These are phyloP conservation scores for Hyphopichia fennica DNA, from an alignment of 1,139 yeast genomes.

Conservation along the genomic window DNA sequence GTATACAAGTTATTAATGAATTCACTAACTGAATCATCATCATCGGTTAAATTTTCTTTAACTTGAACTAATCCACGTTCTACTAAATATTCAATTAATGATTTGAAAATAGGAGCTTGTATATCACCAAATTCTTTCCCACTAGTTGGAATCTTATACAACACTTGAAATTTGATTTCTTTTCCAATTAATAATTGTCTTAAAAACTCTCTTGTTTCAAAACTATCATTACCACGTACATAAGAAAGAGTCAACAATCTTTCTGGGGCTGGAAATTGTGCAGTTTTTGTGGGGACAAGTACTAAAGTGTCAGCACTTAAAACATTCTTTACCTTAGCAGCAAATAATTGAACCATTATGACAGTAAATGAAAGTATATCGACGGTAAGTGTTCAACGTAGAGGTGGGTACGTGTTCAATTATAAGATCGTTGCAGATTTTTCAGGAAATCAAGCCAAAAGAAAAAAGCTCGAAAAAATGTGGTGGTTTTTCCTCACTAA, in stretches of 20 bases:
- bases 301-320: constrained; percentile 75
- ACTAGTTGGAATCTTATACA: constrained; percentile 47
- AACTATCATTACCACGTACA: constrained; percentile 51
- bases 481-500: no score
- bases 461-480: no score
- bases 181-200: constrained; percentile 70
- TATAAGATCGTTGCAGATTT: neutral
- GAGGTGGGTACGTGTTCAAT: no score
- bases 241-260: constrained; percentile 63
- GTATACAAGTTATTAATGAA: constrained; percentile 22
- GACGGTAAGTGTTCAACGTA: no score
- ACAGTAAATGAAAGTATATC: neutral
- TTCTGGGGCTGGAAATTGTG: constrained; percentile 53
- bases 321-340: constrained; percentile 68
- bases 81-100: constrained; percentile 58
- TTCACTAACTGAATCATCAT: constrained; percentile 22
- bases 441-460: neutral
- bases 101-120: constrained; percentile 60
- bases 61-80: constrained; percentile 63
- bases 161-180: constrained; percentile 59
- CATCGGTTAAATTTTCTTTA: constrained; percentile 51
- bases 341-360: constrained; percentile 19
- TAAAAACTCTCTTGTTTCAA: constrained; percentile 60
- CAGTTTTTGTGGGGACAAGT: constrained; percentile 53
- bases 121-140: constrained; percentile 76